Evolutionary conservation across 192 early-diverging fungal species (phyloP).

Genomic region (Borealophlyctis nickersoniae): DNA sequence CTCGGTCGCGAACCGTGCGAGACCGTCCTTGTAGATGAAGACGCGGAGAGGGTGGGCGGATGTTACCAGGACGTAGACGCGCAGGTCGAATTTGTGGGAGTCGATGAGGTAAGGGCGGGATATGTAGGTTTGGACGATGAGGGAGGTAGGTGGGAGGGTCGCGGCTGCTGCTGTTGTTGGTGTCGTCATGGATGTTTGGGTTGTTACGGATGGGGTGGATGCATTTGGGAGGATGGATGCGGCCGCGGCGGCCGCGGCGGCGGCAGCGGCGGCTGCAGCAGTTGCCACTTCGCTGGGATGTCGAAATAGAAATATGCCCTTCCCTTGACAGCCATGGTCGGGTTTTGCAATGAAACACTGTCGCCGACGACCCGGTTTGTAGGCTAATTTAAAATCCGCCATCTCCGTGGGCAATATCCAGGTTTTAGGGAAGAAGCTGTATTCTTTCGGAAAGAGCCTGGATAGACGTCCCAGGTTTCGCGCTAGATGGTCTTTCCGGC

Average conservation of each 20-base stretch:
- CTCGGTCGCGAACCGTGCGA: slow-evolving; percentile 60
- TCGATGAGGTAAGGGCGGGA: slow-evolving; percentile 51
- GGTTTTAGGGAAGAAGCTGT: slow-evolving; percentile 55
- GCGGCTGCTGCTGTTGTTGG: no score
- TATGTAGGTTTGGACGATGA: slow-evolving; percentile 52
- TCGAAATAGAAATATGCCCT: slow-evolving; percentile 29
- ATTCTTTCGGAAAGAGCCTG: slow-evolving; percentile 49
- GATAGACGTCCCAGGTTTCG: slow-evolving; percentile 50
- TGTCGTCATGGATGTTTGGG: no score
- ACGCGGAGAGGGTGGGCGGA: slow-evolving; percentile 51
- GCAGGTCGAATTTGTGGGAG: slow-evolving; percentile 56
- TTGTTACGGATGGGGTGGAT: no score
- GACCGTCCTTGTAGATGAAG: slow-evolving; percentile 54
- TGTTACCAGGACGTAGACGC: slow-evolving; percentile 60
- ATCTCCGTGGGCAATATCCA: slow-evolving; percentile 53
- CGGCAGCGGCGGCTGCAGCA: slow-evolving; percentile 12
- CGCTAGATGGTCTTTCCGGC: slow-evolving; percentile 55
- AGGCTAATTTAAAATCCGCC: slow-evolving; percentile 33
- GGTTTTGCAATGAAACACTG: slow-evolving; percentile 56
- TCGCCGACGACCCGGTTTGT: slow-evolving; percentile 3
- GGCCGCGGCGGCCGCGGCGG: no score
- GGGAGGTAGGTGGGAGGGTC: no score
- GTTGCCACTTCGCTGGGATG: slow-evolving; percentile 24
- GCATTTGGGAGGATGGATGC: no score
- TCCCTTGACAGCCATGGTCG: slow-evolving; percentile 53